Evolutionary conservation across 2,329 filamentous ascomycete genomes (phyloP).

Genomic region (Falciphora oryzae): DNA sequence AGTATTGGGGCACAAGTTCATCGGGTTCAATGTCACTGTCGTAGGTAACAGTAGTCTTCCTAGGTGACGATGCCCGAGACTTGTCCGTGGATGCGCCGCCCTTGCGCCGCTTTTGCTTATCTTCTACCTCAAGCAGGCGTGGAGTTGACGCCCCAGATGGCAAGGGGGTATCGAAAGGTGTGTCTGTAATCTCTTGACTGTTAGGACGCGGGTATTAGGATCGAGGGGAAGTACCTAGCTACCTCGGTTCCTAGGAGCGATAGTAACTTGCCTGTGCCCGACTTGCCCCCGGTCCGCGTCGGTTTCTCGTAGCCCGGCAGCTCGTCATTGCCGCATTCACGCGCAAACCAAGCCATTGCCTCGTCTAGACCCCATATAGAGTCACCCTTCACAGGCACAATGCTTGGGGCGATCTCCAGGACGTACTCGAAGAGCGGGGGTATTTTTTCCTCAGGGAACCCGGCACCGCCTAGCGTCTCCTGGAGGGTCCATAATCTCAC

Average conservation of each 20-base stretch:
- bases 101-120: slow-evolving; percentile 30
- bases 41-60: slow-evolving; percentile 43
- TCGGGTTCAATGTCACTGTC: slow-evolving; percentile 72
- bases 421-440: slow-evolving; percentile 60
- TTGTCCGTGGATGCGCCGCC: slow-evolving; percentile 19
- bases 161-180: slow-evolving; percentile 42
- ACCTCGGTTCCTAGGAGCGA: background rate
- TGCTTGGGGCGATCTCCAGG: slow-evolving; percentile 59
- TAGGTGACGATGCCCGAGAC: slow-evolving; percentile 26
- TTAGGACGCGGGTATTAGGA: background rate
- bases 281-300: slow-evolving; percentile 30
- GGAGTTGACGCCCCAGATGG: slow-evolving; percentile 47
- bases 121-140: slow-evolving; percentile 30
- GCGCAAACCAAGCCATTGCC: slow-evolving; percentile 83
- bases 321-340: slow-evolving; percentile 63
- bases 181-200: slow-evolving; percentile 28
- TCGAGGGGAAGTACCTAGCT: background rate
- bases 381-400: slow-evolving; percentile 50
- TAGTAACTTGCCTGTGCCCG: slow-evolving; percentile 23
- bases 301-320: slow-evolving; percentile 64
- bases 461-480: slow-evolving; percentile 61
- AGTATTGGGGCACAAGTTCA: slow-evolving; percentile 66
- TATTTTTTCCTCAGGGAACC: slow-evolving; percentile 60
- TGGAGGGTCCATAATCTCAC: slow-evolving; percentile 81
- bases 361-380: slow-evolving; percentile 82